Evolutionary conservation across 148 eudicot species (phyloP).

Genomic region (Mesembryanthemum crystallinum): DNA sequence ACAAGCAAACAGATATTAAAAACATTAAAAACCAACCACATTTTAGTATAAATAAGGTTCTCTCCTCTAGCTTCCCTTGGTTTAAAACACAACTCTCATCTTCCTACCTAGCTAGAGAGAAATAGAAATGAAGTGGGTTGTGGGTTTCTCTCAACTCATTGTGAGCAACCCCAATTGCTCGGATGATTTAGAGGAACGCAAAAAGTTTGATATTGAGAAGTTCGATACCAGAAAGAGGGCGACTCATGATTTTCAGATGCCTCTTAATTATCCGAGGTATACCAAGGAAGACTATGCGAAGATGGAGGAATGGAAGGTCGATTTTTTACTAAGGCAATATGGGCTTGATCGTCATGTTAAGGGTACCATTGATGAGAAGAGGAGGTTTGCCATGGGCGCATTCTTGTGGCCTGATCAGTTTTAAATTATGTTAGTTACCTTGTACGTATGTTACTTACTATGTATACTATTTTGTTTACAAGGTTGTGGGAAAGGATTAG

Average conservation of each 20-base stretch:
- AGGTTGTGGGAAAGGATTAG: no score
- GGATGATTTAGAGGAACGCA: neutral
- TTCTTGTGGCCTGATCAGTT: slow-evolving; percentile 22
- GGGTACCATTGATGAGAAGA: slow-evolving; percentile 31
- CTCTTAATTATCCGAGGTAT: slow-evolving; percentile 32
- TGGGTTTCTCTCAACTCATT: slow-evolving; percentile 9
- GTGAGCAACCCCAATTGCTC: neutral
- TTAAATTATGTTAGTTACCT: neutral
- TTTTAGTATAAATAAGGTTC: slow-evolving; percentile 15
- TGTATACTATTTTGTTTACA: no score
- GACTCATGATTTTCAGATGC: slow-evolving; percentile 20
- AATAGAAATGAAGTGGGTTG: neutral
- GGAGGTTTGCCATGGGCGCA: slow-evolving; percentile 24
- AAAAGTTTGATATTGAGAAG: neutral
- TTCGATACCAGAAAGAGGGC: neutral
- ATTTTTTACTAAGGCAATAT: slow-evolving; percentile 20
- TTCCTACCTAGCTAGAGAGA: neutral
- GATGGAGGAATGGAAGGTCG: slow-evolving; percentile 39
- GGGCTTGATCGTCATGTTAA: slow-evolving; percentile 24
- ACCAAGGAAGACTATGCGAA: slow-evolving; percentile 26
- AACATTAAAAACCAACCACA: neutral
- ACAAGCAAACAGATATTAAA: neutral
- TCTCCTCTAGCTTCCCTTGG: neutral
- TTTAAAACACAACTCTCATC: slow-evolving; percentile 16
- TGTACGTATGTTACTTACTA: no score